Conservation (phyloP, 2,329 filamentous ascomycete species). For the Cercospora canescens region DNA sequence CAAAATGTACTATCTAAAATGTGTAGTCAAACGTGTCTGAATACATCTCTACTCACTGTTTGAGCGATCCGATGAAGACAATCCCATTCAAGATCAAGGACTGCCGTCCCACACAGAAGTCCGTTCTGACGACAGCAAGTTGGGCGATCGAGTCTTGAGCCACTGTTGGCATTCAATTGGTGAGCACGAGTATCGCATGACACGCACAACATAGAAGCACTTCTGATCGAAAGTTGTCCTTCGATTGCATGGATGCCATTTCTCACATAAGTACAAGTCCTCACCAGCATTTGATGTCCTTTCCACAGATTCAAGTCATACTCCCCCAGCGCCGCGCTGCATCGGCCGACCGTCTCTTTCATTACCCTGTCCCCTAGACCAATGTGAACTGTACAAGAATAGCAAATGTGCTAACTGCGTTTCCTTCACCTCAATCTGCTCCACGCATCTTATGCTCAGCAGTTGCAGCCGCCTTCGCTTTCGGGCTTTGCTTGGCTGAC, state of each 20-base stretch:
- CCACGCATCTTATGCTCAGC: conserved; percentile 23
- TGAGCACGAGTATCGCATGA: not conserved
- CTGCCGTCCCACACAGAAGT: not conserved
- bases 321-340: not conserved
- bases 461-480: conserved; percentile 40
- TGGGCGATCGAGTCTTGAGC: not conserved
- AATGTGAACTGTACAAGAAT: conserved; percentile 6
- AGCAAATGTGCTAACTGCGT: not conserved
- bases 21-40: conserved; percentile 17
- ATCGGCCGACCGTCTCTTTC: not conserved
- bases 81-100: not conserved
- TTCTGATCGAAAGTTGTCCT: not conserved
- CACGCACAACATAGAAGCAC: not conserved
- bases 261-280: not conserved
- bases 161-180: not conserved
- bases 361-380: not conserved
- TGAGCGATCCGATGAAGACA: not conserved
- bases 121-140: not conserved
- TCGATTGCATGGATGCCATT: not conserved
- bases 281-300: not conserved
- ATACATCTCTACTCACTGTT: conserved; percentile 18
- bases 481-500: conserved; percentile 37
- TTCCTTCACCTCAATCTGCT: not conserved
- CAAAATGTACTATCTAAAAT: conserved; percentile 10
- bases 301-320: not conserved